Evolutionary conservation across 495 filamentous ascomycete genomes (phyloP).

Genomic region (Aspergillus asperescens): DNA sequence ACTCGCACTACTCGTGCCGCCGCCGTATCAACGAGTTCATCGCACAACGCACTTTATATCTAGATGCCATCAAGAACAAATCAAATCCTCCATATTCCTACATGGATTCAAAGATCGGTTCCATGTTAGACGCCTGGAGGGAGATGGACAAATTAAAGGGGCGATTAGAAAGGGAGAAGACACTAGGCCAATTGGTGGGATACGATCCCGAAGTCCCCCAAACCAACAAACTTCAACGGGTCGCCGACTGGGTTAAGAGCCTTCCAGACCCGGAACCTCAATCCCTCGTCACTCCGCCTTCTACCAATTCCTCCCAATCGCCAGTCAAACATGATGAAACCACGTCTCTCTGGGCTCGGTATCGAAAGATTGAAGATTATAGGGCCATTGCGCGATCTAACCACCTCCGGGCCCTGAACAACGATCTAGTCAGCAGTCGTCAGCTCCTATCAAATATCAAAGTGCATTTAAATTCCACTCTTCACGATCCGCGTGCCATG

Average conservation of each 20-base stretch:
- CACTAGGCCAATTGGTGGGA: constrained; percentile 3
- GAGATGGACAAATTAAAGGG: constrained; percentile 8
- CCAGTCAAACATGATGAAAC: background rate
- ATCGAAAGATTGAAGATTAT: constrained; percentile 2
- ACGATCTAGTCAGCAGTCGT: constrained; percentile 1
- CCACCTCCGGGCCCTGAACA: background rate
- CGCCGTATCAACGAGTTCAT: constrained; percentile 20
- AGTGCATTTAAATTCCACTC: background rate
- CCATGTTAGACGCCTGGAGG: constrained; percentile 13
- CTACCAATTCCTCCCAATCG: background rate
- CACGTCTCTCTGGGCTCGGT: constrained; percentile 2
- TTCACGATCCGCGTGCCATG: constrained; percentile 1
- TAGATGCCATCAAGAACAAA: constrained; percentile 3
- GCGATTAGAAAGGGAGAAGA: constrained; percentile 5
- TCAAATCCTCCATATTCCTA: background rate
- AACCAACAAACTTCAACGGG: constrained; percentile 15
- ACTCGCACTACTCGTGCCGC: constrained; percentile 24
- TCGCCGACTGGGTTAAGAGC: constrained; percentile 20
- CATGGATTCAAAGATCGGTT: constrained; percentile 2
- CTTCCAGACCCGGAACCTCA: constrained; percentile 15
- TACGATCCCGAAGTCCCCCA: constrained; percentile 1
- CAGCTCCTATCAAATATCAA: constrained; percentile 2
- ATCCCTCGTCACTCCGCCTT: constrained; percentile 8
- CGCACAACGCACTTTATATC: constrained; percentile 8
- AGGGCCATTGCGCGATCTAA: background rate